These are phyloP conservation scores for Ceratobasidium sp. DNA, from an alignment of 1,284 basidiomycete genomes.

Conservation along the genomic window DNA sequence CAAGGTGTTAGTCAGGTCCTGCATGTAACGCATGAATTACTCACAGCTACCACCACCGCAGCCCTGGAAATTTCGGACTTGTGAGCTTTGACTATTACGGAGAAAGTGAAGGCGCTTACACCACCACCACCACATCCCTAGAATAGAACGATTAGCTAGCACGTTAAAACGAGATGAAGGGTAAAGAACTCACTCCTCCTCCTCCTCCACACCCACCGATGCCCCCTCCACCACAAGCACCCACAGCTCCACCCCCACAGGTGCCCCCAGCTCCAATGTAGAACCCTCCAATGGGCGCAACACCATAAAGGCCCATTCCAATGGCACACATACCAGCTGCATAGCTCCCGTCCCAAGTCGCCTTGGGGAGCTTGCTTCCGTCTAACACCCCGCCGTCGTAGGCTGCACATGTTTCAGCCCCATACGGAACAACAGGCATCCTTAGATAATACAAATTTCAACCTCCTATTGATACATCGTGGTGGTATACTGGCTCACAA, in stretches of 20 bases:
- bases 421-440: constrained; percentile 18
- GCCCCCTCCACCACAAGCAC: constrained; percentile 14
- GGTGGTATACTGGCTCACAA: background rate
- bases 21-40: background rate
- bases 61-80: background rate
- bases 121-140: background rate
- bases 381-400: constrained; percentile 30
- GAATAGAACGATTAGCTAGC: background rate
- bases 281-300: constrained; percentile 2
- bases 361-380: background rate
- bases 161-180: background rate
- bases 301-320: constrained; percentile 19
- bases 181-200: constrained; percentile 9
- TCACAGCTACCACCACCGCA: background rate
- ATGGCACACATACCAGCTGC: constrained; percentile 18
- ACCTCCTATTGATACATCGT: background rate
- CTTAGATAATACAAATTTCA: background rate
- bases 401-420: constrained; percentile 34
- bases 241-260: constrained; percentile 4
- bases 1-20: no score
- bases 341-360: constrained; percentile 4
- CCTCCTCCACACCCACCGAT: constrained; percentile 2
- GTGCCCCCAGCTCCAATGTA: constrained; percentile 5
- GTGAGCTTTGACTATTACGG: background rate
- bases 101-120: background rate